Evolutionary conservation across 129 eudicot species (phyloP).

Genomic region (Artemisia argyi): DNA sequence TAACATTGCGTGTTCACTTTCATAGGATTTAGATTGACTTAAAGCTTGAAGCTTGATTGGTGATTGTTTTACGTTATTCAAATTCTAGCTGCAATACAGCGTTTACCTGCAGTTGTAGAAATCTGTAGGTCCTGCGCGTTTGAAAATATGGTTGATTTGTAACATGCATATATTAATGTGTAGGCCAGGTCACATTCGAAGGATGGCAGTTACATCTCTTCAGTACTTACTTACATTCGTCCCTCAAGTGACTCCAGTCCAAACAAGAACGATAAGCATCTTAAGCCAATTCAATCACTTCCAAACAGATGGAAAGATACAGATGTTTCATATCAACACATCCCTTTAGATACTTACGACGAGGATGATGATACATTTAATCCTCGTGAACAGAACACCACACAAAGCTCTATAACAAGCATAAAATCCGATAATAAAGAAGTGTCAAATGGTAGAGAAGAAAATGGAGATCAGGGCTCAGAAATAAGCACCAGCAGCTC

Average conservation of each 20-base stretch:
- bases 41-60: not conserved
- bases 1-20: not conserved
- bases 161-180: slow-evolving; percentile 37
- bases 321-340: slow-evolving; percentile 38
- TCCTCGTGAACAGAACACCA: slow-evolving; percentile 21
- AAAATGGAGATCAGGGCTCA: slow-evolving; percentile 51
- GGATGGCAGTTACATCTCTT: slow-evolving; percentile 52
- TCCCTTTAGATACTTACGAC: slow-evolving; percentile 37
- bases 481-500: slow-evolving; percentile 52
- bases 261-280: slow-evolving; percentile 31
- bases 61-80: not conserved
- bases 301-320: slow-evolving; percentile 62
- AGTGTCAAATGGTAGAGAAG: slow-evolving; percentile 29
- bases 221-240: slow-evolving; percentile 50
- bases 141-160: slow-evolving; percentile 25
- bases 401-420: slow-evolving; percentile 16
- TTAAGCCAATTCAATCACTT: slow-evolving; percentile 45
- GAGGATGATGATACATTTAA: slow-evolving; percentile 33
- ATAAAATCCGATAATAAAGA: slow-evolving; percentile 21
- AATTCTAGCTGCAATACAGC: not conserved
- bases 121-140: not conserved
- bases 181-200: slow-evolving; percentile 63
- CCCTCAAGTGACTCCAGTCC: slow-evolving; percentile 50
- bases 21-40: not conserved
- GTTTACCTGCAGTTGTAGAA: not conserved